Percentiles rank a stretch among this genome's conserved stretches.
Conservation (phyloP, 495 filamentous ascomycete genomes). For the Xylaria cubensis region DNA sequence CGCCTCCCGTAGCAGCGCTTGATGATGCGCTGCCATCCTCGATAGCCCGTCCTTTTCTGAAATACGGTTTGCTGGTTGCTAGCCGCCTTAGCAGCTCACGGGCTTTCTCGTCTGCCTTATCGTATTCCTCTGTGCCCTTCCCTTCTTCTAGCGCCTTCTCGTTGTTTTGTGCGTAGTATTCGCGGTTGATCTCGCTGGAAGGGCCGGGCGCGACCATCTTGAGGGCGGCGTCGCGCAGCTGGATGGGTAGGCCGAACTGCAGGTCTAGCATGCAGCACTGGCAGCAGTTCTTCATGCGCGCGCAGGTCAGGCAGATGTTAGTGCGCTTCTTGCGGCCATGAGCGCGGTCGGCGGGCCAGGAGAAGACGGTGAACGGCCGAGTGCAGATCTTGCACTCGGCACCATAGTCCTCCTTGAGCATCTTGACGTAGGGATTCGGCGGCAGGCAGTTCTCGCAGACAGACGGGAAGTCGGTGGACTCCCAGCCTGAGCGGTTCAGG, state of each 20-base stretch:
- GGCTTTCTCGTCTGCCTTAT: constrained; percentile 96
- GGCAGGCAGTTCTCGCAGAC: constrained; percentile 81
- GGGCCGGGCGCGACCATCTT: constrained; percentile 97
- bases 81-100: constrained; percentile 83
- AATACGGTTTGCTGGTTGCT: constrained; percentile 92
- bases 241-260: constrained; percentile 90
- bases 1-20: constrained; percentile 42
- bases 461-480: constrained; percentile 82
- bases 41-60: constrained; percentile 77
- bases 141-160: constrained; percentile 95
- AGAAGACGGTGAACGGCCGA: constrained; percentile 93
- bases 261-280: constrained; percentile 99
- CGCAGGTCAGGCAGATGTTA: constrained; percentile 93
- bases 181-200: constrained; percentile 86
- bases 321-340: constrained; percentile 85
- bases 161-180: constrained; percentile 97
- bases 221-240: constrained; percentile 92
- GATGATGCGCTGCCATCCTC: constrained; percentile 59
- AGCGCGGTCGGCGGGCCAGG: constrained; percentile 88
- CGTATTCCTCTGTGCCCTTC: constrained; percentile 79
- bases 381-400: constrained; percentile 87
- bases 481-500: constrained; percentile 94
- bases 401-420: constrained; percentile 95
- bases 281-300: constrained; percentile 94
- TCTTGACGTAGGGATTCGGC: constrained; percentile 97